Conservation (phyloP, 2,329 filamentous ascomycete species). For the Sporothrix dimorphospora region DNA sequence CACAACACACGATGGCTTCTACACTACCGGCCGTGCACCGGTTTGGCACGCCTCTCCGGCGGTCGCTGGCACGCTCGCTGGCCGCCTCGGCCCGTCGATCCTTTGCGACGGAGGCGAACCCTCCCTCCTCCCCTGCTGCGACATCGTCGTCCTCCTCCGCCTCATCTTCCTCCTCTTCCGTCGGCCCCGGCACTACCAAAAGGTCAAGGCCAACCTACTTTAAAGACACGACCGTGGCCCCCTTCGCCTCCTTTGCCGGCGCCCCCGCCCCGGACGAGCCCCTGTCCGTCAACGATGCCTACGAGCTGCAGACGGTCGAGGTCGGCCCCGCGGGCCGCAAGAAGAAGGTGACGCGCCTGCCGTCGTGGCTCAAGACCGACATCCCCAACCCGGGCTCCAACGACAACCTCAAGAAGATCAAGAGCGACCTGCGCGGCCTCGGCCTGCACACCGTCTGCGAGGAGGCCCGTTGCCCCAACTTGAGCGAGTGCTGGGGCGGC, state of each 20-base stretch:
- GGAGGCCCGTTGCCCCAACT: slow-evolving; percentile 95
- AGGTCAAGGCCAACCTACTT: slow-evolving; percentile 56
- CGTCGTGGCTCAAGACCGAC: slow-evolving; percentile 93
- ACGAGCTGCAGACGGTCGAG: slow-evolving; percentile 63
- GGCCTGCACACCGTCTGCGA: slow-evolving; percentile 96
- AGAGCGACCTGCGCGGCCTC: slow-evolving; percentile 86
- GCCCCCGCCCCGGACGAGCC: slow-evolving; percentile 45
- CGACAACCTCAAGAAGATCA: slow-evolving; percentile 89
- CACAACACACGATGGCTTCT: slow-evolving; percentile 23
- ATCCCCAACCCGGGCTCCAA: slow-evolving; percentile 72
- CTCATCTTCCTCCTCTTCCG: slow-evolving; percentile 25
- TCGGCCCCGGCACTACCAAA: slow-evolving; percentile 28
- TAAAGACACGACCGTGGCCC: slow-evolving; percentile 60
- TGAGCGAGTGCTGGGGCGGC: slow-evolving; percentile 97
- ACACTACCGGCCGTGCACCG: slow-evolving; percentile 26
- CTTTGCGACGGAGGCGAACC: slow-evolving; percentile 51
- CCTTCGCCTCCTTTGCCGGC: slow-evolving; percentile 62
- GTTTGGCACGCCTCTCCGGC: slow-evolving; percentile 31
- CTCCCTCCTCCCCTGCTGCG: slow-evolving; percentile 34
- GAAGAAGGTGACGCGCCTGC: slow-evolving; percentile 72
- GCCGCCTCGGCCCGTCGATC: slow-evolving; percentile 41
- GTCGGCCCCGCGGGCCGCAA: slow-evolving; percentile 66
- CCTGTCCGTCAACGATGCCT: slow-evolving; percentile 58
- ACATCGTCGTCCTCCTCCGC: slow-evolving; percentile 32
- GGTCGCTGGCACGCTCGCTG: slow-evolving; percentile 25